Evolutionary conservation across 2,329 filamentous ascomycete genomes (phyloP), one percentile per base, ranked within the genome.

Genomic region (Fusarium sp.): DNA sequence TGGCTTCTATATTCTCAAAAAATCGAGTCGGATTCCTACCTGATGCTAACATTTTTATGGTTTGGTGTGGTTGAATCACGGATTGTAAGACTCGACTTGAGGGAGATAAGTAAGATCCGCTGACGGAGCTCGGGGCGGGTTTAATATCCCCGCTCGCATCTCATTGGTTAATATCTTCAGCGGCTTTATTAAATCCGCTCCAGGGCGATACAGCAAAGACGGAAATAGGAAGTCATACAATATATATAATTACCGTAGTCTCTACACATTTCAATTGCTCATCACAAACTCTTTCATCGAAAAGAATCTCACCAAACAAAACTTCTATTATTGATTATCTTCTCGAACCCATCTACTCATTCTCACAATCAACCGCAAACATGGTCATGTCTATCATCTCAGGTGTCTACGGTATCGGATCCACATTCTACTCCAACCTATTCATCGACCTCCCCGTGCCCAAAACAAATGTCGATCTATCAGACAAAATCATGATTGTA

Each of bases 401-500:
- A 17, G 23, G 61, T n/a, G n/a, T 64, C 17, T 56, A 70, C 22
- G 70, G 70, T 6, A 39, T 68, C 17, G 41, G 23, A 5, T 51
- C 40, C 2, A 48, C 41, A 5, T 10, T 72, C 2, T 47, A 44
- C 14, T 72, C 70, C 49, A 73, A 73, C 52, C 20, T 72, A 2
- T 66, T 73, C 15, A 30, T 73, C 17, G 62, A 37, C 4, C 73
- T 74, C 7, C 76, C 67, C n/a, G 63, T 67, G 44, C 75, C 68
- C 0, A 49, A 62, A 46, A 56, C 39, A n/a, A 64, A 27, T 9
- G 54, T 43, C 7, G 65, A 63, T 4, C 65, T 79, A 4, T 68
- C 64, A 7, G 47, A 68, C 3, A 65, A 77, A 47, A 76, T 72
- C 3, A 62, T 80, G 44, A 77, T 82, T 7, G 74, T 83, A 2